These are phyloP conservation scores for Coffea humblotiana DNA, from an alignment of 305 asterid genomes.

Conservation along the genomic window DNA sequence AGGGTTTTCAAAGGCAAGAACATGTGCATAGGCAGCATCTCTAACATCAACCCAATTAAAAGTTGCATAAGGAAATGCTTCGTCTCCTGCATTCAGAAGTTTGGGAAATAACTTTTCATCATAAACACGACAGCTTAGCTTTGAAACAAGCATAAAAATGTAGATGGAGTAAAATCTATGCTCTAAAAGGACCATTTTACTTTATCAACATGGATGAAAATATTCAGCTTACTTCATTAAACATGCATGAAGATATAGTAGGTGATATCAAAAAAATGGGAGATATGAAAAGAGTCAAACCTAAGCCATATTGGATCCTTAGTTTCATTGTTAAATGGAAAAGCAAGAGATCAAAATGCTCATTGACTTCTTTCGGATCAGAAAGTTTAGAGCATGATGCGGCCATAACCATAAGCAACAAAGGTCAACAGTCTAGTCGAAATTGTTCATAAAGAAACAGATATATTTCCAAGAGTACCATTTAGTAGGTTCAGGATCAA, in stretches of 20 bases:
- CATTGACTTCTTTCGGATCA: too few species aligned
- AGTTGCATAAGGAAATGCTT: slow-evolving; percentile 41
- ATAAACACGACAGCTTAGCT: background rate
- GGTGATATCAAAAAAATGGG: too few species aligned
- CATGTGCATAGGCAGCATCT: slow-evolving; percentile 58
- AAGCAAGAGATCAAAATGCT: background rate
- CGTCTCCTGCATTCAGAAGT: slow-evolving; percentile 37
- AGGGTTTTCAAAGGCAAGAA: slow-evolving; percentile 54
- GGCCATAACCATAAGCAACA: background rate
- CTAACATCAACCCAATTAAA: slow-evolving; percentile 60
- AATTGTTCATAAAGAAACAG: background rate
- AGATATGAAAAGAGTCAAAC: too few species aligned
- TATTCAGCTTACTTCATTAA: too few species aligned
- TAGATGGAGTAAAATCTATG: too few species aligned
- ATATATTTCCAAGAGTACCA: background rate
- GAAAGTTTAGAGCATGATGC: background rate
- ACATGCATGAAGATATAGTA: too few species aligned
- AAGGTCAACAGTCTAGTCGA: background rate
- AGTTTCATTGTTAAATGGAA: background rate
- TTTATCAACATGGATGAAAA: too few species aligned
- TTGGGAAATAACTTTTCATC: background rate
- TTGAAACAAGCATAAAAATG: background rate
- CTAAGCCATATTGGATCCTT: too few species aligned
- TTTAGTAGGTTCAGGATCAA: slow-evolving; percentile 1
- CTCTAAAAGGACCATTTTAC: too few species aligned